phyloP scores from a whole-genome alignment of 1,284 basidiomycete species.

The Boletus mariae region DNA sequence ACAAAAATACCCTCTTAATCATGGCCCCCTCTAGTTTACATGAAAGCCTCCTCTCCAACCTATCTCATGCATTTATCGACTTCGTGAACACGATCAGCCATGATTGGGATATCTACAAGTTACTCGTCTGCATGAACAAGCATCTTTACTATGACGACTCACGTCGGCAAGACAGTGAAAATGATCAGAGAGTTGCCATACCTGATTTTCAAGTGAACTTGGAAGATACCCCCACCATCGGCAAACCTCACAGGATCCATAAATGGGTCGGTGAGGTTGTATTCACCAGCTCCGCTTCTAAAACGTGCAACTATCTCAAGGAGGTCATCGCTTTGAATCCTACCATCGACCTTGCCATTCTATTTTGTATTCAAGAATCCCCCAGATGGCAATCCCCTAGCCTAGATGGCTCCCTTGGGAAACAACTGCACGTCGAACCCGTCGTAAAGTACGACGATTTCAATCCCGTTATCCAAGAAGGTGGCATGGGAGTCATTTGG shows the following conservation, averaged over 20 bases:
- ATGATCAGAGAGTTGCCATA: neutral
- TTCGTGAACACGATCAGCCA: neutral
- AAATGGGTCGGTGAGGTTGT: neutral
- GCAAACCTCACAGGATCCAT: neutral
- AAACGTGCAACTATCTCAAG: neutral
- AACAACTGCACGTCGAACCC: neutral
- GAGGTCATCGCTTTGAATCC: neutral
- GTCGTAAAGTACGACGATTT: neutral
- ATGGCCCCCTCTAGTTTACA: neutral
- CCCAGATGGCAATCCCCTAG: neutral
- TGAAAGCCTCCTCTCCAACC: neutral
- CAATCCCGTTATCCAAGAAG: neutral
- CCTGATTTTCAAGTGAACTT: neutral
- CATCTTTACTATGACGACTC: neutral
- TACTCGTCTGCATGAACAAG: neutral
- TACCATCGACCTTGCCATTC: neutral
- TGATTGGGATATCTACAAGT: neutral
- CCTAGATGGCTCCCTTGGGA: neutral
- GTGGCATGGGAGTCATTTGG: neutral
- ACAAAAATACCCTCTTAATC: neutral
- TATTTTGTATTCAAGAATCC: neutral
- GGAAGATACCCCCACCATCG: neutral
- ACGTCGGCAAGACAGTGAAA: neutral
- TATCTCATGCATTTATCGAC: neutral
- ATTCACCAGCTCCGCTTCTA: neutral